Conservation (phyloP, 2,329 filamentous ascomycete genomes). For the Fusarium mexicanum region DNA sequence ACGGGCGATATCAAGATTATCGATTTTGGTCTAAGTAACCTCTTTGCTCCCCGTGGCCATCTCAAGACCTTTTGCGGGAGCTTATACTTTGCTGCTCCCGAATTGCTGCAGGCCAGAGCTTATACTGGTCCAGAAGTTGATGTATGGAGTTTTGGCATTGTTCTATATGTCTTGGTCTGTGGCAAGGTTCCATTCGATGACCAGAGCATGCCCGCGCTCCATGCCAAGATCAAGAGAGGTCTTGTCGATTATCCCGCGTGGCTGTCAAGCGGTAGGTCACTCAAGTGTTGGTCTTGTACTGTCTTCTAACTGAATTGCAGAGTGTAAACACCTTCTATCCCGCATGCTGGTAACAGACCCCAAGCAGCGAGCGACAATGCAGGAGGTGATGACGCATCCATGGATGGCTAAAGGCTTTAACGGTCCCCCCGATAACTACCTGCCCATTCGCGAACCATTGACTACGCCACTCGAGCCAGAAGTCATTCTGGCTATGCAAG, state of each 20-base stretch:
- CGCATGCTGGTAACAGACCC: constrained; percentile 97
- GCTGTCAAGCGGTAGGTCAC: constrained; percentile 80
- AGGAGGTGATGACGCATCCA: constrained; percentile 92
- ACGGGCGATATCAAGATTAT: constrained; percentile 99
- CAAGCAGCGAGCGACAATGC: constrained; percentile 82
- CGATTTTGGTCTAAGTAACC: constrained; percentile 96
- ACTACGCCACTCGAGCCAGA: constrained; percentile 83
- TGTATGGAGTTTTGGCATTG: constrained; percentile 98
- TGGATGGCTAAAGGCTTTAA: constrained; percentile 96
- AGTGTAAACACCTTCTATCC: constrained; percentile 92
- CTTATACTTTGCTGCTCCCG: constrained; percentile 96
- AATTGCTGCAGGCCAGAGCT: constrained; percentile 89
- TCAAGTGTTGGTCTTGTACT: neutral
- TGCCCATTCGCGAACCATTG: constrained; percentile 86
- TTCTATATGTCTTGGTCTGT: constrained; percentile 95
- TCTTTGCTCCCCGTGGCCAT: constrained; percentile 85
- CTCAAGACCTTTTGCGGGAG: constrained; percentile 98
- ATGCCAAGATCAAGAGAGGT: constrained; percentile 99
- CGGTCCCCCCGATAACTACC: constrained; percentile 85
- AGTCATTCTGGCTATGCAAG: constrained; percentile 93
- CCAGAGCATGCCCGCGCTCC: constrained; percentile 97
- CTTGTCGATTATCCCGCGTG: constrained; percentile 95
- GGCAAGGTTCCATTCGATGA: constrained; percentile 99
- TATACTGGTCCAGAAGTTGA: constrained; percentile 98
- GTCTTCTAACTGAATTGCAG: constrained; percentile 61